phyloP scores from a whole-genome alignment of 305 asterid species.

The Fraxinus nigra region DNA sequence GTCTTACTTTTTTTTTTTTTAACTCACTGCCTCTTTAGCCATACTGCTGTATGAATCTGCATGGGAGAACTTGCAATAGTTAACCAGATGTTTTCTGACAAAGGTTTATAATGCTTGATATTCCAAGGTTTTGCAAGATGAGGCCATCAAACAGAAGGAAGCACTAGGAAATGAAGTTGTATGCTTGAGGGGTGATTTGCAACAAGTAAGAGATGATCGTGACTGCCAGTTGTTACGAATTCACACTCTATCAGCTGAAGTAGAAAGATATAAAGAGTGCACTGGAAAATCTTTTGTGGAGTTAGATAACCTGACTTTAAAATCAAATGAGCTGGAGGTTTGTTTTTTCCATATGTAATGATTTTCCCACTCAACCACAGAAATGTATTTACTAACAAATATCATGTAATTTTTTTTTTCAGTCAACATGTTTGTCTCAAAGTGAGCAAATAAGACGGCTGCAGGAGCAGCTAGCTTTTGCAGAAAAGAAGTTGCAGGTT shows the following conservation, averaged over 20 bases:
- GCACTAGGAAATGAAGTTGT: conserved; percentile 62
- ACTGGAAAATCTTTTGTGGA: conserved; percentile 55
- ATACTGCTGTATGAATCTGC: background rate
- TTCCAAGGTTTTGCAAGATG: conserved; percentile 68
- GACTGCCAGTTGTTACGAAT: conserved; percentile 55
- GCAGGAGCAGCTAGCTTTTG: conserved; percentile 66
- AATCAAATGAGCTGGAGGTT: conserved; percentile 72
- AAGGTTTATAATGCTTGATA: conserved; percentile 10
- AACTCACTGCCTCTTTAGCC: background rate
- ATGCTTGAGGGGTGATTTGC: conserved; percentile 68
- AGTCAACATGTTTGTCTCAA: conserved; percentile 71
- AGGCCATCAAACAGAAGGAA: conserved; percentile 71
- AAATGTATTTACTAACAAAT: conserved; percentile 1
- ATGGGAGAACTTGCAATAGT: background rate
- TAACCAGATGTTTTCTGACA: background rate
- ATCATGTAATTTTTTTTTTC: conserved; percentile 14
- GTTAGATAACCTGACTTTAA: conserved; percentile 49
- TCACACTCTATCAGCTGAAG: conserved; percentile 54
- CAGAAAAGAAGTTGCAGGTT: conserved; percentile 74
- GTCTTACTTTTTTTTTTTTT: background rate
- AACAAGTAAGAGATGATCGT: conserved; percentile 82
- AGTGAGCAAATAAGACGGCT: conserved; percentile 59
- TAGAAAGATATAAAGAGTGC: conserved; percentile 57
- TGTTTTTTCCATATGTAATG: conserved; percentile 8
- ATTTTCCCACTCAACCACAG: conserved; percentile 5